Evolutionary conservation across 116 monocot genomes (phyloP), one percentile per base, ranked within the genome.

Genomic region (Zostera marina): DNA sequence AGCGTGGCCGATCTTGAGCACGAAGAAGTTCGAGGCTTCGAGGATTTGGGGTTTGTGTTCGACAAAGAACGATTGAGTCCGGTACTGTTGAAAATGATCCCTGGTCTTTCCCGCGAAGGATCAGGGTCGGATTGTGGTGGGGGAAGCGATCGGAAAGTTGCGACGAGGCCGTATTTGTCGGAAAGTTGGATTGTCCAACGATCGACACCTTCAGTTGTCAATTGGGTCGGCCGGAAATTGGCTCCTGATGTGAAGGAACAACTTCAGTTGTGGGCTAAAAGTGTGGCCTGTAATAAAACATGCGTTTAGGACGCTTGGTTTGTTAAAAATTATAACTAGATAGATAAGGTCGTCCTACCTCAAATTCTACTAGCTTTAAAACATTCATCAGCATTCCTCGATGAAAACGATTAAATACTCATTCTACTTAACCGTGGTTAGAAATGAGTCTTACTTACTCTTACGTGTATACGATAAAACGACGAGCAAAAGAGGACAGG

Each of bases 11-110:
- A 88, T 40, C 74, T 88, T 0, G 88, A 83, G 55, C 61, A 25
- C 42, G 72, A 78, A 38, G 88, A 88, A 72, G 60, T 83, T 11
- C 77, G 83, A 62, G 88, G 88, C 5, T 78, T 83, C 73, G 75
- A 63, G 58, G 88, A 88, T 63, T 70, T 88, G 8, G 88, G 83
- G 8, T 88, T 88, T 58, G 77, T 73, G 13, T 80, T 80, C 47
- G 83, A 76, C 56, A 23, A 72, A 66, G 65, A 81, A n/a, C 66
- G 41, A 19, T 17, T 71, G 39, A 68, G 52, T 54, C 66, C 71
- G 11, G 65, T 63, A 22, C 54, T 76, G 3, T 5, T 59, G 17
- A 72, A 61, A 45, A 60, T 80, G 20, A 56, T 73, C 42, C 73
- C 76, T 7, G 68, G 72, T 3, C 72, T 81, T 5, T 17, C 20